These are phyloP conservation scores for Emergomyces pasteurianus DNA, from an alignment of 2,329 filamentous ascomycete genomes.

Conservation along the genomic window DNA sequence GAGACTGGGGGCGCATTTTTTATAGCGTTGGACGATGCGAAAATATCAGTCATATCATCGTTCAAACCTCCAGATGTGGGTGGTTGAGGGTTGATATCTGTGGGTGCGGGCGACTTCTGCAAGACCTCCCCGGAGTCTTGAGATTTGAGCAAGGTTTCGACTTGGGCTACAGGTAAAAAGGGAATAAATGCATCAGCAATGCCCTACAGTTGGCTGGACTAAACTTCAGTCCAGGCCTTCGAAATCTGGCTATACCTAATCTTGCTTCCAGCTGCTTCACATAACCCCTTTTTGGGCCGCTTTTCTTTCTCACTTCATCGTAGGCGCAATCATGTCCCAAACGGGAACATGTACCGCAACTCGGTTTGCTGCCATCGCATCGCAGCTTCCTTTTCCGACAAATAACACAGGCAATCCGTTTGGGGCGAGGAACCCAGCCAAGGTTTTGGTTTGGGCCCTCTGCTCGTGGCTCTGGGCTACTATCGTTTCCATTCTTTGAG, in stretches of 20 bases:
- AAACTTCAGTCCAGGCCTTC: background rate
- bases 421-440: constrained; percentile 63
- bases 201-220: background rate
- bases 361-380: constrained; percentile 74
- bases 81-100: constrained; percentile 19
- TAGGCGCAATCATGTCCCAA: constrained; percentile 79
- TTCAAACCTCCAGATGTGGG: background rate
- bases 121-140: constrained; percentile 44
- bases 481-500: background rate
- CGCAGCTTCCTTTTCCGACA: constrained; percentile 86
- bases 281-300: constrained; percentile 85
- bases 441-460: constrained; percentile 15
- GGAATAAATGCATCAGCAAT: background rate
- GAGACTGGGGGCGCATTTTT: background rate
- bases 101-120: background rate
- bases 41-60: background rate
- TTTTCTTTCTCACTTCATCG: constrained; percentile 87
- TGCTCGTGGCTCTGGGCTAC: background rate
- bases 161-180: constrained; percentile 55
- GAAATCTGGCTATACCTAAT: constrained; percentile 50
- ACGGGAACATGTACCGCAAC: constrained; percentile 79
- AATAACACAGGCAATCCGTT: constrained; percentile 87
- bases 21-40: background rate
- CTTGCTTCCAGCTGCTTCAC: constrained; percentile 89
- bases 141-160: constrained; percentile 78